Percentiles rank a stretch among this genome's conserved stretches.
These are phyloP conservation scores for Macrolepiota fuliginosa DNA, from an alignment of 768 basidiomycete genomes.

Conservation along the genomic window DNA sequence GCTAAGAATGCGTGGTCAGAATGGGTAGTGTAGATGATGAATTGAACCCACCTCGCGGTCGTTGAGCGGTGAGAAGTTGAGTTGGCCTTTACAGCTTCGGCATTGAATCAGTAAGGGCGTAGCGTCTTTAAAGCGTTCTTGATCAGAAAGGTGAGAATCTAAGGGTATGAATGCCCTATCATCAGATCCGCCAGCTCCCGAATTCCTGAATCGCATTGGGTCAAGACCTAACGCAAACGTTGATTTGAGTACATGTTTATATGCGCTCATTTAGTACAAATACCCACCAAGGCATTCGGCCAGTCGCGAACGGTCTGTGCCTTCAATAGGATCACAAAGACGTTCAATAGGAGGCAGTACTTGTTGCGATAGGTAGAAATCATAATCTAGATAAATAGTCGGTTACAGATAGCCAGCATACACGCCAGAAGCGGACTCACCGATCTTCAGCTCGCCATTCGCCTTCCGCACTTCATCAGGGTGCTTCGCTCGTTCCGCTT, in stretches of 20 bases:
- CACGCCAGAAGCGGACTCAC: slow-evolving; percentile 32
- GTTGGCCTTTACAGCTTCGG: slow-evolving; percentile 61
- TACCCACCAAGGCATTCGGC: slow-evolving; percentile 89
- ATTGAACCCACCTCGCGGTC: slow-evolving; percentile 52
- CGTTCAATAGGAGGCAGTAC: slow-evolving; percentile 93
- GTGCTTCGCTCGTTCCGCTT: slow-evolving; percentile 90
- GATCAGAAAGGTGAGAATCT: slow-evolving; percentile 87
- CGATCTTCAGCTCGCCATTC: slow-evolving; percentile 66
- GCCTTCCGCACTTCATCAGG: slow-evolving; percentile 87
- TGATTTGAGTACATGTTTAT: background rate
- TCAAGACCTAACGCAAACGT: slow-evolving; percentile 39
- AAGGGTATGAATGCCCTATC: slow-evolving; percentile 75
- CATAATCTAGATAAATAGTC: slow-evolving; percentile 60
- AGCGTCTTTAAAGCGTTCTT: slow-evolving; percentile 80
- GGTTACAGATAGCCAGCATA: background rate
- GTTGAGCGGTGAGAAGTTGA: slow-evolving; percentile 56
- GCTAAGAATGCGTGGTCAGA: slow-evolving; percentile 35
- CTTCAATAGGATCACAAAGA: slow-evolving; percentile 94
- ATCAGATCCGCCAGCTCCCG: slow-evolving; percentile 35
- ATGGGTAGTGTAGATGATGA: background rate
- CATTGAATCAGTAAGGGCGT: slow-evolving; percentile 75
- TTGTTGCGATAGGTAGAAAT: slow-evolving; percentile 89
- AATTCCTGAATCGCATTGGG: slow-evolving; percentile 28
- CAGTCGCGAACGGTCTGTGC: slow-evolving; percentile 86
- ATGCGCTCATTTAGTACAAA: background rate